Evolutionary conservation across 2,329 filamentous ascomycete genomes (phyloP), one percentile per base, ranked within the genome.

Genomic region (Penicillium sp.): DNA sequence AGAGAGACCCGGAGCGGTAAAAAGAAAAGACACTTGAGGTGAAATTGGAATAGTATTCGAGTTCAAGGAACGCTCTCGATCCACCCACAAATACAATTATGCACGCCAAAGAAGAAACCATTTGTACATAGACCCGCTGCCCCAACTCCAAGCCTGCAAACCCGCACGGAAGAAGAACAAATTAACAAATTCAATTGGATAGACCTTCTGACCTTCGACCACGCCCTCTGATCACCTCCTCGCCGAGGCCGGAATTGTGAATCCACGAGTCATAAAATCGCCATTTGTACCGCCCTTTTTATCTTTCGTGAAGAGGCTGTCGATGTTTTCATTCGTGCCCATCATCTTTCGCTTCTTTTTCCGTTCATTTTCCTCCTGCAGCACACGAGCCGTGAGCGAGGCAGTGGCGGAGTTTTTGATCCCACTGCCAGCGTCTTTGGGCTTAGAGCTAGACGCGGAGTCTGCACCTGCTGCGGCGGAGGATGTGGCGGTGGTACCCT

Each of bases 381-480:
- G 67, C 0, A 98, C 90, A 58, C 84, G 90, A 0, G 86, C 87
- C 0, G 91, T 95, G 38, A 98, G 71, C 3, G 83, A 86, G 0
- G 91, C 90, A 0, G 93, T 93, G 47, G 88, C 80, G 0, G 88
- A 76, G 59, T 97, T 95, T 66, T 95, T 95, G 67, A 97, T 95
- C 9, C 85, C 82, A 45, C 76, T 70, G 4, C 56, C 51, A 26
- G 68, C 65, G 5, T 54, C 18, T n/a, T 39, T 46, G 4, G 69
- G 53, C 1, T 66, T 66, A 18, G 65, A 56, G 0, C 64, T 28
- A 7, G 43, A 26, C 5, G 43, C 4, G 25, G 43, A 32, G 32
- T 26, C 26, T 3, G 48, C 25, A 1, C 43, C 64, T 3, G 66
- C 65, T 18, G 69, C 66, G 2, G 62, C 47, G 8, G 71, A 70